Evolutionary conservation across 106 monocot genomes (phyloP), one percentile per base, ranked within the genome.

Genomic region (Dendrobium nobile): DNA sequence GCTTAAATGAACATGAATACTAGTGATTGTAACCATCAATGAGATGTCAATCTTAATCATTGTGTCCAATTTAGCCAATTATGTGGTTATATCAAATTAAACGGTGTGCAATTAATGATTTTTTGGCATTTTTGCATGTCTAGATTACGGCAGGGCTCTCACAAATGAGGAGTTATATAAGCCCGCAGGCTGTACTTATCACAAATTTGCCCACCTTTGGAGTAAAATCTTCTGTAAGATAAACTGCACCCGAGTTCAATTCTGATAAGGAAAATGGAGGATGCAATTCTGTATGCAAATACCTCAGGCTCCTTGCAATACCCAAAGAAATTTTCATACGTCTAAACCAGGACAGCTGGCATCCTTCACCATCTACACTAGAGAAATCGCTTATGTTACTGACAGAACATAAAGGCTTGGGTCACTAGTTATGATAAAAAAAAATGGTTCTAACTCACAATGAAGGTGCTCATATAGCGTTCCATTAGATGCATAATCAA

Each of bases 401-500:
- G 2, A 54, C 67, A 44, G 27, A 72, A 40, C 7, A 78, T 77
- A 42, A 47, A 79, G 37, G 28, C 9, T 55, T 47, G 31, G 80
- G 40, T 61, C 24, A 77, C 15, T 41, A 7, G 5, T 16, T 44
- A 79, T 43, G n/a, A 47, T 73, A 24, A 77, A 72, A 7, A 43
- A 86, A 65, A 72, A 77, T 18, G 3, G 51, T 79, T 70, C 3
- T 43, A 67, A 51, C 13, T 51, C 51, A 51, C 51, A 91, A 54
- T 99, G 95, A 77, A 99, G 92, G 75, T 99, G 90, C 84, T 99
- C 99, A 82, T 91, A 95, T 33, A 99, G 81, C 77, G 99, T 99
- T 26, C 99, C 99, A 77, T 99, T 99, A 67, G 95, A 90, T 77
- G 92, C 95, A 82, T 99, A 99, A 68, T 99, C 99, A 86, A 99